These are phyloP conservation scores for Tuber magnatum DNA, from an alignment of 495 filamentous ascomycete species.

Conservation along the genomic window DNA sequence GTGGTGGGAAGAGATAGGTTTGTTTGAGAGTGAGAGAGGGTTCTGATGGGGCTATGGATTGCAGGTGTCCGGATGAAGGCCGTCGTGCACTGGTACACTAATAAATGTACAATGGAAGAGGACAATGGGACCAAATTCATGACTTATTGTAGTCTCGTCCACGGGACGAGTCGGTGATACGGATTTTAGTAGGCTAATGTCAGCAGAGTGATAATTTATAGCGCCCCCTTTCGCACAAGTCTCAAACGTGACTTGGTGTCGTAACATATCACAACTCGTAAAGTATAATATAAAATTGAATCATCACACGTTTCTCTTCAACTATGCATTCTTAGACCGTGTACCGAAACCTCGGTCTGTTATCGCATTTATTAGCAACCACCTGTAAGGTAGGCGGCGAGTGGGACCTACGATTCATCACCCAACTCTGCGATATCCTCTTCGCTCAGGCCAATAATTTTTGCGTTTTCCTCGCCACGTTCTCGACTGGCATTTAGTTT, in stretches of 20 bases:
- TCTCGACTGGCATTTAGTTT: conserved; percentile 52
- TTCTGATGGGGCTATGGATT: background rate
- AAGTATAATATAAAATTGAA: background rate
- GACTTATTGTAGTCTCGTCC: background rate
- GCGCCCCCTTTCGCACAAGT: background rate
- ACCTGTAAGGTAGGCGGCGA: background rate
- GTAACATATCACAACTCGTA: background rate
- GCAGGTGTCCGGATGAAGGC: too few relatives aligned
- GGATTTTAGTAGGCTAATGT: background rate
- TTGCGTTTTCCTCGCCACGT: conserved; percentile 50
- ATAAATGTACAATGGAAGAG: background rate
- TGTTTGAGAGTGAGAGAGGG: too few relatives aligned
- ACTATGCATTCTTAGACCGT: conserved; percentile 17
- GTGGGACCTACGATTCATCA: conserved; percentile 48
- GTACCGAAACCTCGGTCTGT: conserved; percentile 29
- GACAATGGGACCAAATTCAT: background rate
- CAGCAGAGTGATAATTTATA: background rate
- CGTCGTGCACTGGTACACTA: background rate
- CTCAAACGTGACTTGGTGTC: background rate
- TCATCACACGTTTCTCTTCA: background rate
- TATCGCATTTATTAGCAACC: conserved; percentile 9
- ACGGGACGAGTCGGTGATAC: background rate
- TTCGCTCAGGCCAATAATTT: conserved; percentile 52
- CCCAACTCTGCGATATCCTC: conserved; percentile 63
- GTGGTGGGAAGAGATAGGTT: too few relatives aligned